phyloP scores from a whole-genome alignment of 1,139 yeast genomes.

The Casaregolazyma suthepensis region DNA sequence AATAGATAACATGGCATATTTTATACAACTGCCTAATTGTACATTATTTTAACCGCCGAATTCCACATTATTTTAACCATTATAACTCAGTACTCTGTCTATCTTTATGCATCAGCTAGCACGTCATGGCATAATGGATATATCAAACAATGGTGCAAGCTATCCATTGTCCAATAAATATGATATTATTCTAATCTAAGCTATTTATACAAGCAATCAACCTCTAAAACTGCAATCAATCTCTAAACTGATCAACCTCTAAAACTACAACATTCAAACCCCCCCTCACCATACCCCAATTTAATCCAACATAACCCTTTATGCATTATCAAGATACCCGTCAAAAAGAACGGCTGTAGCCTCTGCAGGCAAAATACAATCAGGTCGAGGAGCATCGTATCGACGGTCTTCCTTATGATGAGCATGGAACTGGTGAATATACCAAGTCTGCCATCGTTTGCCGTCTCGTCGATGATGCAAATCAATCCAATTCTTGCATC shows the following conservation, averaged over 20 bases:
- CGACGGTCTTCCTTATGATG: conserved; percentile 17
- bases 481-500: conserved; percentile 18
- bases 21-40: no score
- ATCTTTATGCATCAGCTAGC: no score
- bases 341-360: neutral
- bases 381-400: conserved; percentile 15
- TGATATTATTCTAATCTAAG: neutral
- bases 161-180: neutral
- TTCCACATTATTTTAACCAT: no score
- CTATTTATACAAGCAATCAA: neutral
- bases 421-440: conserved; percentile 18
- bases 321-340: neutral
- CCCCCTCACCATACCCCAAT: no score
- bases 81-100: no score
- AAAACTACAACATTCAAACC: no score
- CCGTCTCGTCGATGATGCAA: conserved; percentile 18
- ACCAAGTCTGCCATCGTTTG: conserved; percentile 20
- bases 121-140: no score
- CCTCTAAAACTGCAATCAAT: neutral
- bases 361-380: neutral
- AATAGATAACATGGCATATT: no score
- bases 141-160: no score
- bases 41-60: no score
- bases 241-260: neutral
- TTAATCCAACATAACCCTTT: neutral